Evolutionary conservation across 2,329 filamentous ascomycete genomes (phyloP).

Genomic region (Aschersonia sp.): DNA sequence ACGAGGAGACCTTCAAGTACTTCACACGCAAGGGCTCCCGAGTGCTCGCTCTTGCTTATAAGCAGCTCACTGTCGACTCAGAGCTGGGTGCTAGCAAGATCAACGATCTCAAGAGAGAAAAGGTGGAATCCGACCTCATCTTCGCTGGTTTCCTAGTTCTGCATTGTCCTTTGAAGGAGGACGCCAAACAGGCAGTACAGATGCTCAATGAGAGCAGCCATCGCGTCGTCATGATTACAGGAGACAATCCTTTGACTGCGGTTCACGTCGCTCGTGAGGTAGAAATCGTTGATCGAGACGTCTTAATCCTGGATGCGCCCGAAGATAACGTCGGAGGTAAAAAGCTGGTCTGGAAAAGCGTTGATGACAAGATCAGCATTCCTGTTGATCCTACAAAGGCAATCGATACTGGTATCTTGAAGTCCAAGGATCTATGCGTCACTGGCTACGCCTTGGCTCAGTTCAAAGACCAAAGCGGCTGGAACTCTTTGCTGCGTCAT

Average conservation of each 20-base stretch:
- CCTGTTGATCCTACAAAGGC: constrained; percentile 71
- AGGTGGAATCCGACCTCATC: constrained; percentile 67
- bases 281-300: constrained; percentile 92
- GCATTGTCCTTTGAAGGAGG: constrained; percentile 90
- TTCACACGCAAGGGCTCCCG: constrained; percentile 92
- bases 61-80: constrained; percentile 67
- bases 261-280: constrained; percentile 91
- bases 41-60: constrained; percentile 87
- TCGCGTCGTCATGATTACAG: constrained; percentile 97
- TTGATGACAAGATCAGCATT: constrained; percentile 79
- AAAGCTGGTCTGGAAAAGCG: constrained; percentile 82
- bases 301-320: constrained; percentile 86
- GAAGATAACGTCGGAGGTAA: constrained; percentile 74
- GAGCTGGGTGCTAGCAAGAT: constrained; percentile 76
- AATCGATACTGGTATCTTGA: constrained; percentile 67
- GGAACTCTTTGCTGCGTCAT: constrained; percentile 66
- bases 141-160: constrained; percentile 95
- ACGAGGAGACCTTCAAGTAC: constrained; percentile 97
- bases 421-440: constrained; percentile 81
- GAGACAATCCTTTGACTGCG: constrained; percentile 92
- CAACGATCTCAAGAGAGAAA: constrained; percentile 87
- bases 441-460: constrained; percentile 88
- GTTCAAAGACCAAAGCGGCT: constrained; percentile 67
- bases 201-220: constrained; percentile 99
- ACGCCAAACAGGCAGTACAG: constrained; percentile 82